Evolutionary conservation across 2,329 filamentous ascomycete genomes (phyloP), one percentile per base, ranked within the genome.

Genomic region (Sclerotinia glacialis): DNA sequence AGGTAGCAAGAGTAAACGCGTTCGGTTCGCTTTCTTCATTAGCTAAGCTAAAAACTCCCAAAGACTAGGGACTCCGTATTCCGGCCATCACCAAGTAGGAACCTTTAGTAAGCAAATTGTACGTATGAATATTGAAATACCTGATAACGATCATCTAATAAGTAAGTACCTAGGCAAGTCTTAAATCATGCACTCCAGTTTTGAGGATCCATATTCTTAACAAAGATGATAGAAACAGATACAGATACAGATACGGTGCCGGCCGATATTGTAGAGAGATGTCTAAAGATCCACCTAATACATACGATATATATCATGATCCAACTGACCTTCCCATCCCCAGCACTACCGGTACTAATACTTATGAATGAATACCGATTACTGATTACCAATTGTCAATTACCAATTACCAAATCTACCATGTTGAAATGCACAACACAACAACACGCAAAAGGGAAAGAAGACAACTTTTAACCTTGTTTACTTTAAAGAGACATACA

Each of bases 1-100:
- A 64, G 61, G 61, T 56, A 46, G 50, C 50, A 44, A 58, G 50
- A 16, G 50, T 64, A 18, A 34, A 64, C 61, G 61, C 50, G 50
- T 60, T 46, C 37, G 14, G 9, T 11, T 26, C 16, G n/a, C n/a
- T n/a, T 5, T 53, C 34, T 31, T 34, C 28, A 11, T 37, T 37
- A 53, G 31, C 1, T 18, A n/a, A 31, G 8, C 49, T 18, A 26
- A 9, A 31, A 28, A 23, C 49, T 50, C 28, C 34, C 11, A 37
- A 37, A 37, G 11, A 9, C 34, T 18, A 28, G 16, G 26, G 28
- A 28, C 11, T n/a, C n/a, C 5, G 5, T 9, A 52, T 52, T 37
- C 34, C 34, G 34, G 34, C 8, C 8, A 40, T 40, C 37, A 14
- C 14, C 37, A 40, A 40, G 37, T 11, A 31, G 2, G 23, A 14